Evolutionary conservation across 2,329 filamentous ascomycete species (phyloP).

Genomic region (Aspergillus fructus): DNA sequence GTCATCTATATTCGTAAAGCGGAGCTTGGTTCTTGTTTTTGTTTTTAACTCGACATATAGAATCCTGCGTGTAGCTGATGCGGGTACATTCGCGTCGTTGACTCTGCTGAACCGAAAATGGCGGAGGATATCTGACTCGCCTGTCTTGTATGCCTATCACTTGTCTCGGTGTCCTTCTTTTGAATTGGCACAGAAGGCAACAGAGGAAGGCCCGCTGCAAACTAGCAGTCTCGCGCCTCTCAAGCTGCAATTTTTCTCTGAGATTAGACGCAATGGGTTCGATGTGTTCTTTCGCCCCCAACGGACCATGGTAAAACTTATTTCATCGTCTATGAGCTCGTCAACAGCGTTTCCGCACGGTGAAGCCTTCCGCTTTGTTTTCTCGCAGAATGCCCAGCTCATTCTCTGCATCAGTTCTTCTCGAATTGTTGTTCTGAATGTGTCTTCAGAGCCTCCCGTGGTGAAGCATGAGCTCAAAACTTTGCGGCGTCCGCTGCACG

Average conservation of each 20-base stretch:
- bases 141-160: constrained; percentile 48
- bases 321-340: constrained; percentile 81
- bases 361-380: constrained; percentile 80
- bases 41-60: constrained; percentile 32
- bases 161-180: constrained; percentile 46
- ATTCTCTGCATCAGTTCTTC: constrained; percentile 83
- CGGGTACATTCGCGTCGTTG: constrained; percentile 49
- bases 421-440: constrained; percentile 75
- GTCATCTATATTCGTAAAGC: neutral
- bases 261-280: constrained; percentile 76
- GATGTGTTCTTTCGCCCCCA: constrained; percentile 70
- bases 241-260: constrained; percentile 65
- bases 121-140: constrained; percentile 43
- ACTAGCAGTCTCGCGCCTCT: constrained; percentile 58
- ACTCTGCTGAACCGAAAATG: constrained; percentile 46
- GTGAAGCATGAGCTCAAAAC: constrained; percentile 80
- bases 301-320: constrained; percentile 72
- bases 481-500: constrained; percentile 69
- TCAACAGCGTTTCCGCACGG: constrained; percentile 76
- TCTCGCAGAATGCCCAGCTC: constrained; percentile 72
- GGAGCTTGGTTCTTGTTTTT: neutral
- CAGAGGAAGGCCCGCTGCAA: constrained; percentile 28
- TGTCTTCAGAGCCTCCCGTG: constrained; percentile 57
- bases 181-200: constrained; percentile 36
- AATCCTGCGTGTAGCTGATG: constrained; percentile 48